These are phyloP conservation scores for Pelargonium fulgidum DNA, from an alignment of 441 rosid species.

Conservation along the genomic window DNA sequence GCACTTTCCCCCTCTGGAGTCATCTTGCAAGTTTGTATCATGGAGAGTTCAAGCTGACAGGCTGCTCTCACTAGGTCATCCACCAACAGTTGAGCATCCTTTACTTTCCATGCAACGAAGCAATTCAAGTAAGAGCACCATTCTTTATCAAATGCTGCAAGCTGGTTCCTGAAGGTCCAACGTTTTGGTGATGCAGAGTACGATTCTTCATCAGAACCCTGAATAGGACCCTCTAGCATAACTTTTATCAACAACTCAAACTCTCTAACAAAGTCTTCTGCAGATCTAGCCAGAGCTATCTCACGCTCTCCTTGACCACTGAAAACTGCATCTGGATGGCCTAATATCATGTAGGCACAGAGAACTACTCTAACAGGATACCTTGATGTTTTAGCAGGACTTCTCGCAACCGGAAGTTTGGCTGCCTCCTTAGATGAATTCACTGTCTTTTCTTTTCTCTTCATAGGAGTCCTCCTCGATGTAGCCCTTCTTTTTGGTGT, in stretches of 20 bases:
- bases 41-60: conserved; percentile 96
- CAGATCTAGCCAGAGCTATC: conserved; percentile 58
- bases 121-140: conserved; percentile 76
- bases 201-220: conserved; percentile 46
- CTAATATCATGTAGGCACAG: conserved; percentile 85
- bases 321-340: conserved; percentile 94
- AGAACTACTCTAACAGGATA: conserved; percentile 83
- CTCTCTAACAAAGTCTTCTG: conserved; percentile 53
- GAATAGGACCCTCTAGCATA: conserved; percentile 64
- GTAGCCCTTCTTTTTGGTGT: conserved; percentile 54
- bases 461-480: conserved; percentile 37
- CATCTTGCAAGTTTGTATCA: conserved; percentile 81
- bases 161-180: conserved; percentile 70
- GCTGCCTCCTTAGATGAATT: conserved; percentile 28
- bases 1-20: conserved; percentile 49
- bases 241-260: conserved; percentile 66
- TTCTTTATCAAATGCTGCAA: conserved; percentile 67
- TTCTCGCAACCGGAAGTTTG: conserved; percentile 29
- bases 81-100: conserved; percentile 81
- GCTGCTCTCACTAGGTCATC: conserved; percentile 94
- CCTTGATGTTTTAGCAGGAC: conserved; percentile 43
- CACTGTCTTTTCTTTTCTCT: conserved; percentile 39
- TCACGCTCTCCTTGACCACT: conserved; percentile 82
- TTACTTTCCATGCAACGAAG: conserved; percentile 92
- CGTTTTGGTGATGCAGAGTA: conserved; percentile 35